Percentiles rank a stretch among this genome's conserved stretches.
phyloP scores from a whole-genome alignment of 1,139 yeast genomes.

The Pichia sp. region DNA sequence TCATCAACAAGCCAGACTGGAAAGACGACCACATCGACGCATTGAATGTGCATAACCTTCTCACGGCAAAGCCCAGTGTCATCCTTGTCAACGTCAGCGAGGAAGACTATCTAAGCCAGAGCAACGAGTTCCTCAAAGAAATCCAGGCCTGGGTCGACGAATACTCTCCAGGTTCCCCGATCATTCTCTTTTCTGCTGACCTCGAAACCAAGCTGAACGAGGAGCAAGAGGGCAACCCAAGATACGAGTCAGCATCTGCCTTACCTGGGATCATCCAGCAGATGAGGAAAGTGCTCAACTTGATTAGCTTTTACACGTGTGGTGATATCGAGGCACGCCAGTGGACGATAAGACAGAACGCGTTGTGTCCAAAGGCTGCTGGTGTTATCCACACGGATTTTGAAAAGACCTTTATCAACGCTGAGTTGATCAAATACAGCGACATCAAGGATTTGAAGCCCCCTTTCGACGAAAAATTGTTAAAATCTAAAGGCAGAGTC shows the following conservation, averaged over 20 bases:
- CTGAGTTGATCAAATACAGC: conserved; percentile 78
- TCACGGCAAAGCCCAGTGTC: conserved; percentile 95
- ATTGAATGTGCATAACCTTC: conserved; percentile 57
- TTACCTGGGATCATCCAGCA: conserved; percentile 81
- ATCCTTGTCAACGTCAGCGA: conserved; percentile 93
- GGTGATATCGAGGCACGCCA: conserved; percentile 84
- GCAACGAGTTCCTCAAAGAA: conserved; percentile 86
- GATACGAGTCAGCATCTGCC: conserved; percentile 76
- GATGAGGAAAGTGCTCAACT: conserved; percentile 80
- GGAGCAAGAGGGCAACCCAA: conserved; percentile 85
- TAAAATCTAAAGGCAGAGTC: conserved; percentile 49
- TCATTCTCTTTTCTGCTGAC: conserved; percentile 89
- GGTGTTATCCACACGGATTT: conserved; percentile 82
- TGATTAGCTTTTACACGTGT: conserved; percentile 79
- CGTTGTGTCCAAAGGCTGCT: conserved; percentile 85
- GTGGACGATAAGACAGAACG: conserved; percentile 82
- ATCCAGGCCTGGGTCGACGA: conserved; percentile 97
- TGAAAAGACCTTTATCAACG: conserved; percentile 72
- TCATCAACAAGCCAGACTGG: conserved; percentile 47
- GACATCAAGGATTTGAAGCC: conserved; percentile 47
- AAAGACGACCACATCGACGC: conserved; percentile 52
- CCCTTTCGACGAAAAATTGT: conserved; percentile 41
- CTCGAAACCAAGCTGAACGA: conserved; percentile 94
- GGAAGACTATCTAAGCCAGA: conserved; percentile 91
- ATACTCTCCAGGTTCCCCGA: conserved; percentile 89